These are phyloP conservation scores for Breynia disticha DNA, from an alignment of 441 rosid species.

Conservation along the genomic window DNA sequence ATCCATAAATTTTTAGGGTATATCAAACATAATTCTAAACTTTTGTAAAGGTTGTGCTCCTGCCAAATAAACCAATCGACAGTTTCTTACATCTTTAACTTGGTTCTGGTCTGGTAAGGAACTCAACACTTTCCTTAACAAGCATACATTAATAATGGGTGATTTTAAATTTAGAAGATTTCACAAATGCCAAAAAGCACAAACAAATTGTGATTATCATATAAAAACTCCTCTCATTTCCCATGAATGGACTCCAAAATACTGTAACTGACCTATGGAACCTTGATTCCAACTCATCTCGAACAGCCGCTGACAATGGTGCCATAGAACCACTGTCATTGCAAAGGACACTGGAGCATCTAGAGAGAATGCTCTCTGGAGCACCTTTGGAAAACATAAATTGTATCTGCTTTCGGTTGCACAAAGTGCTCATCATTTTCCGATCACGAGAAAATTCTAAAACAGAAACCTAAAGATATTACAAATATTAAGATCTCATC, in stretches of 20 bases:
- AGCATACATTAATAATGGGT: no score
- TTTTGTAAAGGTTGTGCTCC: no score
- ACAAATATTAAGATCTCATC: slow-evolving; percentile 4
- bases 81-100: no score
- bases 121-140: no score
- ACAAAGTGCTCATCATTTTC: slow-evolving; percentile 96
- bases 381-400: slow-evolving; percentile 96
- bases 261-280: slow-evolving; percentile 48
- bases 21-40: no score
- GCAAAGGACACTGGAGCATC: slow-evolving; percentile 81
- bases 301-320: slow-evolving; percentile 60
- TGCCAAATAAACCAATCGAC: no score
- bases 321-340: slow-evolving; percentile 70
- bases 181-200: no score
- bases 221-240: no score
- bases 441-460: slow-evolving; percentile 98
- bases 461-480: slow-evolving; percentile 56
- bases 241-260: not conserved
- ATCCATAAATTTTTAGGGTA: no score
- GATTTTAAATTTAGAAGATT: no score
- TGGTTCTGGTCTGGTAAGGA: no score
- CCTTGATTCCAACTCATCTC: slow-evolving; percentile 75
- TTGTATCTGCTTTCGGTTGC: slow-evolving; percentile 62
- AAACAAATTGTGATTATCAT: not conserved
- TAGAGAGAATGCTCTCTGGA: slow-evolving; percentile 85